phyloP scores from a whole-genome alignment of 2,329 filamentous ascomycete genomes.

The Epichloe sylvatica region DNA sequence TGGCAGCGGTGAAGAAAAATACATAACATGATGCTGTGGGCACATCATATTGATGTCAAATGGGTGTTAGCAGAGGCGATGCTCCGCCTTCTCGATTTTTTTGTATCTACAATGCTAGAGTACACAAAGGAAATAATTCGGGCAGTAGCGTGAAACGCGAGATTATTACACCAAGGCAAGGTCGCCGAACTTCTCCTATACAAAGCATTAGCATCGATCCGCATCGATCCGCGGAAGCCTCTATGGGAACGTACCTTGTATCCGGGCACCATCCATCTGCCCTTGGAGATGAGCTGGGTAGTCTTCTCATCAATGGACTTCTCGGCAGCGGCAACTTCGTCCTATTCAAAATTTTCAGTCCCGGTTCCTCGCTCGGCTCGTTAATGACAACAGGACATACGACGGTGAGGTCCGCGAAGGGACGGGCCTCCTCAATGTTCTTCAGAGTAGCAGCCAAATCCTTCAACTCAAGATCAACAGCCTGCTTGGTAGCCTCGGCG shows the following conservation, averaged over 20 bases:
- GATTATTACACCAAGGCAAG: slow-evolving; percentile 74
- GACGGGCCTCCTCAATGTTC: slow-evolving; percentile 93
- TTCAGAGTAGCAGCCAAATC: slow-evolving; percentile 87
- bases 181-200: slow-evolving; percentile 96
- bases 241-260: slow-evolving; percentile 66
- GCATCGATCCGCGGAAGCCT: neutral
- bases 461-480: slow-evolving; percentile 88
- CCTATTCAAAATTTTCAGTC: slow-evolving; percentile 38
- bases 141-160: slow-evolving; percentile 22
- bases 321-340: slow-evolving; percentile 86
- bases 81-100: slow-evolving; percentile 21
- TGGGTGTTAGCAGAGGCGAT: slow-evolving; percentile 20
- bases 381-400: slow-evolving; percentile 43
- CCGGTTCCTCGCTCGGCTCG: neutral
- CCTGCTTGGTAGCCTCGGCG: slow-evolving; percentile 89
- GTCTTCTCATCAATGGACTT: slow-evolving; percentile 98
- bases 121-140: slow-evolving; percentile 40
- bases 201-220: slow-evolving; percentile 29
- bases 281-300: slow-evolving; percentile 85
- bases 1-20: neutral
- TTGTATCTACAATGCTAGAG: slow-evolving; percentile 59
- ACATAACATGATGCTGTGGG: neutral
- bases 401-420: slow-evolving; percentile 94
- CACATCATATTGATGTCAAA: neutral
- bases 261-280: slow-evolving; percentile 93